Evolutionary conservation across 441 rosid species (phyloP), one percentile per base, ranked within the genome.

Genomic region (Breynia disticha): DNA sequence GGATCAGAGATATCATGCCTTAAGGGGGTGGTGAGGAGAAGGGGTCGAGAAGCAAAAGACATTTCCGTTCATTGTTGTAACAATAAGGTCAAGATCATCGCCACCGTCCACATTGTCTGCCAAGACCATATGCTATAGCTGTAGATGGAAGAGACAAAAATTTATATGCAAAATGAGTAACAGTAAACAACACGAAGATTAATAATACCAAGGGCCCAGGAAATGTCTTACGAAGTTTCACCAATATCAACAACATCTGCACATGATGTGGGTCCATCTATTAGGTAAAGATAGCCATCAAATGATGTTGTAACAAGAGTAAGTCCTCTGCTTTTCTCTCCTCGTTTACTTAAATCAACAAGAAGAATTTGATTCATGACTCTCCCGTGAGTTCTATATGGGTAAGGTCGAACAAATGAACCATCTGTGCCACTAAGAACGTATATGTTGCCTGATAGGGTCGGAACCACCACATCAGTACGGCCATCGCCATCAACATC

Each of bases 51-150:
- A 94, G 85, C 97, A 94, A 64, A 94, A 90, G 59, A 94, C 97
- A 57, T 94, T 94, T 52, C 99, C 97, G 24, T 90, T 94, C 99
- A 87, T 94, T 52, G 99, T 94, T 53, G 99, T 76, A 55, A 94
- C 97, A 46, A 90, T 64, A 63, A 94, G 97, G 79, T 94, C 97
- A 57, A 94, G 95, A 76, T 94, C 99, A 75, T 90, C 99, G 55
- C 99, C 97, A 62, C 97, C 99, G 47, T 94, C 99, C 50, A 90
- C 91, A 73, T 94, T 94, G 69, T 94, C 99, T 45, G 99, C 97
- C 71, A 94, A 70, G 69, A 87, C 97, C 91, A 81, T n/a, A n/a
- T 90, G 81, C 90, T 85, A 72, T 94, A 94, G 67, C 99, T 95
- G 88, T 55, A 50, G 60, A 43, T 19, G 50, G 59, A 32, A 68